Conservation (phyloP, 1,284 basidiomycete genomes). For the Trametes pubescens region DNA sequence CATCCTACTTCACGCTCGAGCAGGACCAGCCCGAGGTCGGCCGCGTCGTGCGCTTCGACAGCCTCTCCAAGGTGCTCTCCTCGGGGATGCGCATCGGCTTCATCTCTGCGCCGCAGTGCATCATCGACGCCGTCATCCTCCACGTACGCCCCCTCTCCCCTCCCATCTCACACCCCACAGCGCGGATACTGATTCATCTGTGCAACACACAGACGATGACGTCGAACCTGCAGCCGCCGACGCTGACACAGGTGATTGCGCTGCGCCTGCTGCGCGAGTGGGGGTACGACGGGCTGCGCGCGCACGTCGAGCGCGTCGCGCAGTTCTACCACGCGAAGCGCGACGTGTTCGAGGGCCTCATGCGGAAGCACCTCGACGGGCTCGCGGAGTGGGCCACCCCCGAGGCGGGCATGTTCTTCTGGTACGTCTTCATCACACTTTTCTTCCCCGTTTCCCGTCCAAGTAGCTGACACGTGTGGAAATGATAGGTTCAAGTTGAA, state of each 20-base stretch:
- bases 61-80: conserved; percentile 88
- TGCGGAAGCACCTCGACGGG: conserved; percentile 77
- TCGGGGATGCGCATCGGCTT: conserved; percentile 87
- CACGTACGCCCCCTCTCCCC: conserved; percentile 55
- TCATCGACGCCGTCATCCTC: conserved; percentile 80
- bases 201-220: conserved; percentile 34
- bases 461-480: background rate
- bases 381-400: conserved; percentile 87
- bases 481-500: conserved; percentile 71
- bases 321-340: conserved; percentile 84
- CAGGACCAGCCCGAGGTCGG: conserved; percentile 66
- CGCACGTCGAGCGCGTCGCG: conserved; percentile 78
- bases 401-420: conserved; percentile 92
- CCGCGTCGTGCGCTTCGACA: conserved; percentile 88
- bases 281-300: conserved; percentile 80
- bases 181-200: background rate
- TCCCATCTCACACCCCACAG: background rate
- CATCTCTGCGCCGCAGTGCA: conserved; percentile 77
- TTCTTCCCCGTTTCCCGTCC: conserved; percentile 29
- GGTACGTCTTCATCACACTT: conserved; percentile 56
- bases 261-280: conserved; percentile 78
- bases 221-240: conserved; percentile 80
- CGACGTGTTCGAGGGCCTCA: conserved; percentile 81
- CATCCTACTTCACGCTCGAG: conserved; percentile 86
- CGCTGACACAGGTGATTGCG: conserved; percentile 82